Conservation (phyloP, 2,329 filamentous ascomycete genomes). For the Aureobasidium musti region DNA sequence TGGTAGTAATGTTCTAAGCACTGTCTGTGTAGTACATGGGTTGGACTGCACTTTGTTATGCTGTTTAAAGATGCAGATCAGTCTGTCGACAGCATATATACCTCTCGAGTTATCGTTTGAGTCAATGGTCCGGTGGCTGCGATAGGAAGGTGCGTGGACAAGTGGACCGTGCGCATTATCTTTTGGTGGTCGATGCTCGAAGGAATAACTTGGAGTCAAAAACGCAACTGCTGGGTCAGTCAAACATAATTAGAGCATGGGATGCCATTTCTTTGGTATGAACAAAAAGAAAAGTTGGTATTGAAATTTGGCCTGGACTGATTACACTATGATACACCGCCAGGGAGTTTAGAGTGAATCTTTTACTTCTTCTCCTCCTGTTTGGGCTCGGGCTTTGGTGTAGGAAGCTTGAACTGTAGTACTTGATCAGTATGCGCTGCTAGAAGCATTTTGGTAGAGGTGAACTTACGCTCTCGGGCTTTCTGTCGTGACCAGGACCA, state of each 20-base stretch:
- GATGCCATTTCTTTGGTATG: constrained; percentile 9
- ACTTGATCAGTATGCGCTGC: constrained; percentile 25
- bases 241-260: neutral
- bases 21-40: neutral
- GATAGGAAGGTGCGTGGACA: neutral
- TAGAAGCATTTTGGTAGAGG: constrained; percentile 19
- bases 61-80: neutral
- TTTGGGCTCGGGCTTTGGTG: constrained; percentile 90
- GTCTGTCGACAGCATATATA: neutral
- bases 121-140: neutral
- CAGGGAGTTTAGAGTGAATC: constrained; percentile 32
- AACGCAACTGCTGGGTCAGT: neutral
- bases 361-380: constrained; percentile 93
- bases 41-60: neutral
- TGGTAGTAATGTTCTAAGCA: neutral
- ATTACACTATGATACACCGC: constrained; percentile 29
- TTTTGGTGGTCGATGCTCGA: neutral
- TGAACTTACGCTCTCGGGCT: constrained; percentile 64
- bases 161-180: neutral
- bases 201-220: neutral
- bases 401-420: constrained; percentile 82
- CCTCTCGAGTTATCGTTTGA: neutral
- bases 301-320: constrained; percentile 24
- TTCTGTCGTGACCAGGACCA: constrained; percentile 72
- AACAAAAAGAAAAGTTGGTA: constrained; percentile 22